Percentiles rank a stretch among this genome's conserved stretches.
Evolutionary conservation across 768 basidiomycete genomes (phyloP).

Genomic region (Russula foetens): DNA sequence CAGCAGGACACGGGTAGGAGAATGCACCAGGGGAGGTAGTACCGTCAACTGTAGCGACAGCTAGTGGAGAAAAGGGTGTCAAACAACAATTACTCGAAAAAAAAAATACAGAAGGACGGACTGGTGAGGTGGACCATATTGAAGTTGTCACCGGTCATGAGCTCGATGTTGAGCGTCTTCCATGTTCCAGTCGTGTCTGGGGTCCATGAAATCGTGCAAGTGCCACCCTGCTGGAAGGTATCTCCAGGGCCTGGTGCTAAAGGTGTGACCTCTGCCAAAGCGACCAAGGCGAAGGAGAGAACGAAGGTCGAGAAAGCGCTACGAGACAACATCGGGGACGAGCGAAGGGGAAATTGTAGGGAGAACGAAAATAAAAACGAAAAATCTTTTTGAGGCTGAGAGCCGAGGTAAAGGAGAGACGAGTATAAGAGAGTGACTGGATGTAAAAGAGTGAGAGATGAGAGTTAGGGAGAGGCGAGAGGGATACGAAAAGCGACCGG

Average conservation of each 20-base stretch:
- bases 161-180: conserved; percentile 65
- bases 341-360: neutral
- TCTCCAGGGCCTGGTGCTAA: conserved; percentile 51
- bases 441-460: neutral
- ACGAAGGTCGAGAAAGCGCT: conserved; percentile 12
- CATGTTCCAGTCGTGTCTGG: conserved; percentile 52
- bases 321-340: conserved; percentile 8
- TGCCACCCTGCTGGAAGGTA: conserved; percentile 45
- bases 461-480: neutral
- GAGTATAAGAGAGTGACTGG: conserved; percentile 1
- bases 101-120: conserved; percentile 28
- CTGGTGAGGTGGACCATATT: conserved; percentile 61
- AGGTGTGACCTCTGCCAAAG: conserved; percentile 53
- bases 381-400: neutral
- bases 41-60: conserved; percentile 60
- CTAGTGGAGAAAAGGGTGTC: conserved; percentile 30
- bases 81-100: neutral
- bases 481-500: no score
- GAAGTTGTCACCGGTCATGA: conserved; percentile 74
- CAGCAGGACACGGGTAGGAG: conserved; percentile 58
- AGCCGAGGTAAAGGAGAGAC: neutral
- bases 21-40: conserved; percentile 40
- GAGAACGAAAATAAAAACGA: neutral
- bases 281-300: conserved; percentile 21
- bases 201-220: conserved; percentile 52